Percentiles rank a stretch among this genome's conserved stretches.
phyloP scores from a whole-genome alignment of 2,329 filamentous ascomycete species.

The Phialemoniopsis sp. region DNA sequence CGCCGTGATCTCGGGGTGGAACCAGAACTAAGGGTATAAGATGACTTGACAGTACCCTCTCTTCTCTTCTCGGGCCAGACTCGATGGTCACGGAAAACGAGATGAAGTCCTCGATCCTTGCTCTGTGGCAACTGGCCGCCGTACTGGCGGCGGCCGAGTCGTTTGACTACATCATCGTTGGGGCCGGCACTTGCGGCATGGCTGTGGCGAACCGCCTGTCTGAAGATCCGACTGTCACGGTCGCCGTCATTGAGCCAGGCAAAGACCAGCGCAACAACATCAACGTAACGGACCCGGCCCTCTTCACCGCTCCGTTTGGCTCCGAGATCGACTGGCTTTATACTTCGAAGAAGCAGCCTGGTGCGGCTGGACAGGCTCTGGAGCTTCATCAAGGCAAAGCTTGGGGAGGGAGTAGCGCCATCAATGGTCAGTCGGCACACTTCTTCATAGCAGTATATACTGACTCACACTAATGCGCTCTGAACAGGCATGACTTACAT shows the following conservation, averaged over 20 bases:
- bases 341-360: conserved; percentile 2
- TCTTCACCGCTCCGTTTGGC: conserved; percentile 1
- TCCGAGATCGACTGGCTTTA: conserved; percentile 12
- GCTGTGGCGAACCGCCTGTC: conserved; percentile 30
- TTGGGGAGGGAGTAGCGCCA: conserved; percentile 23
- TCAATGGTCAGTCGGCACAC: conserved; percentile 17
- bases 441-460: too few relatives aligned
- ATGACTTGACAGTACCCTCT: too few relatives aligned
- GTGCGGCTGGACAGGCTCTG: conserved; percentile 2
- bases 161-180: conserved; percentile 30
- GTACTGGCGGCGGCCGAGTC: background rate
- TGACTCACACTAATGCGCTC: too few relatives aligned
- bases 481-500: too few relatives aligned
- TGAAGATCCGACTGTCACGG: conserved; percentile 24
- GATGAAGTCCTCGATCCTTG: too few relatives aligned
- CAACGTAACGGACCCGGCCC: conserved; percentile 8
- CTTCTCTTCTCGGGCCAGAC: too few relatives aligned
- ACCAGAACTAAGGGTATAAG: too few relatives aligned
- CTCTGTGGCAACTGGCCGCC: too few relatives aligned
- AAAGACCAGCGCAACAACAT: conserved; percentile 11
- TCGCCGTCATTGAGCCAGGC: conserved; percentile 29
- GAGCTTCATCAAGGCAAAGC: conserved; percentile 11
- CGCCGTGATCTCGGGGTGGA: too few relatives aligned
- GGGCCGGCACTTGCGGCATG: conserved; percentile 37
- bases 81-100: too few relatives aligned